phyloP scores from a whole-genome alignment of 768 basidiomycete species.

The Tylopilus plumbeoviolaceoides region DNA sequence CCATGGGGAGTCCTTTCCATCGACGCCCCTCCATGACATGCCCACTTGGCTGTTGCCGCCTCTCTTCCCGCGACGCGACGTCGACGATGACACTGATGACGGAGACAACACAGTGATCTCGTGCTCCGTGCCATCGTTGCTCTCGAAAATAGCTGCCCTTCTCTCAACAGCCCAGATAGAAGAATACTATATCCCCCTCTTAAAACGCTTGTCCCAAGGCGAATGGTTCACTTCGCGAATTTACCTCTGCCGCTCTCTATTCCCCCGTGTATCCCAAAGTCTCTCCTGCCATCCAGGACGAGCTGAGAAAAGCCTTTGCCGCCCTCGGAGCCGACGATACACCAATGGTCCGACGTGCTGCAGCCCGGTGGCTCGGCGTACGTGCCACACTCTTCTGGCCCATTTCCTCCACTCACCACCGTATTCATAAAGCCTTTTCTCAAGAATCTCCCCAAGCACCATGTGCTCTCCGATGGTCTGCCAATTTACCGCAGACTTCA shows the following conservation, averaged over 20 bases:
- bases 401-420: slow-evolving; percentile 11
- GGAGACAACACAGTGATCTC: too few species aligned
- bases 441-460: slow-evolving; percentile 71
- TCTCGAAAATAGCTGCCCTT: slow-evolving; percentile 80
- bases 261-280: slow-evolving; percentile 85
- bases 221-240: slow-evolving; percentile 99
- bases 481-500: slow-evolving; percentile 93
- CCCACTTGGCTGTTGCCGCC: too few species aligned
- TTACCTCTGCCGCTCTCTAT: slow-evolving; percentile 90
- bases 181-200: slow-evolving; percentile 85
- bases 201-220: slow-evolving; percentile 84
- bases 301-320: slow-evolving; percentile 81
- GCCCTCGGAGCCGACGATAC: slow-evolving; percentile 90
- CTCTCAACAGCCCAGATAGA: slow-evolving; percentile 80
- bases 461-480: slow-evolving; percentile 82
- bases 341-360: slow-evolving; percentile 96
- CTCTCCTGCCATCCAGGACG: slow-evolving; percentile 70
- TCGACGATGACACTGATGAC: too few species aligned
- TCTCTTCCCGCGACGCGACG: too few species aligned
- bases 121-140: too few species aligned
- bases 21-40: too few species aligned
- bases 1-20: too few species aligned
- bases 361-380: slow-evolving; percentile 95
- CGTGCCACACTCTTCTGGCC: slow-evolving; percentile 31
- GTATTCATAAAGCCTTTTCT: slow-evolving; percentile 67